Conservation (phyloP, 192 early-diverging fungal genomes). For the Backusella westeae region DNA sequence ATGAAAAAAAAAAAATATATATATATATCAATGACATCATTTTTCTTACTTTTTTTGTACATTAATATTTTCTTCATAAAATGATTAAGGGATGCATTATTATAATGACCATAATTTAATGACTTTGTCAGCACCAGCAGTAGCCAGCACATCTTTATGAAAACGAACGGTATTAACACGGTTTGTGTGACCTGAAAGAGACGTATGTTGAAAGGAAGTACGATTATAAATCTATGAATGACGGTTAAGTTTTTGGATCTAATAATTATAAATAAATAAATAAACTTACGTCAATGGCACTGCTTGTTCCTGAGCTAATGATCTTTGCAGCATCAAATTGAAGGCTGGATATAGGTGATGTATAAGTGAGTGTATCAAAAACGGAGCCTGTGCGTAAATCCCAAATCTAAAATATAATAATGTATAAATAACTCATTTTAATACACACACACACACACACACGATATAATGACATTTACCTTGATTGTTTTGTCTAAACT, state of each 20-base stretch:
- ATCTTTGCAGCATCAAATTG: conserved; percentile 58
- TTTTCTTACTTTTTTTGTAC: neutral
- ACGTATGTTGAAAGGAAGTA: conserved; percentile 59
- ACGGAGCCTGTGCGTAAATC: conserved; percentile 69
- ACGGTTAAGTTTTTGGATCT: no score
- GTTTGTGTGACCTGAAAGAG: conserved; percentile 48
- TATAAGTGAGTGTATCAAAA: conserved; percentile 56
- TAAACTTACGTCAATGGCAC: conserved; percentile 36
- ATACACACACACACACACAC: neutral
- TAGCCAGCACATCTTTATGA: conserved; percentile 48
- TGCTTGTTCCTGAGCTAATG: conserved; percentile 49
- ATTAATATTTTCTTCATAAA: neutral
- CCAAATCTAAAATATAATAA: conserved; percentile 53
- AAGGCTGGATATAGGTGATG: conserved; percentile 47
- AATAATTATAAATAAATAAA: no score
- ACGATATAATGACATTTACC: conserved; percentile 19
- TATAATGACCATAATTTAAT: conserved; percentile 63
- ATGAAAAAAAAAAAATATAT: neutral
- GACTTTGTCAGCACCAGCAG: conserved; percentile 61
- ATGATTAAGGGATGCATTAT: neutral
- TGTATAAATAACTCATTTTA: neutral
- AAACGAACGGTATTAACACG: conserved; percentile 41
- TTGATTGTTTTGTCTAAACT: conserved; percentile 62
- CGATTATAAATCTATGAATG: conserved; percentile 55
- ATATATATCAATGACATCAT: neutral